phyloP scores from a whole-genome alignment of 2,329 filamentous ascomycete species.

The Sphaerulina vaccinii region DNA sequence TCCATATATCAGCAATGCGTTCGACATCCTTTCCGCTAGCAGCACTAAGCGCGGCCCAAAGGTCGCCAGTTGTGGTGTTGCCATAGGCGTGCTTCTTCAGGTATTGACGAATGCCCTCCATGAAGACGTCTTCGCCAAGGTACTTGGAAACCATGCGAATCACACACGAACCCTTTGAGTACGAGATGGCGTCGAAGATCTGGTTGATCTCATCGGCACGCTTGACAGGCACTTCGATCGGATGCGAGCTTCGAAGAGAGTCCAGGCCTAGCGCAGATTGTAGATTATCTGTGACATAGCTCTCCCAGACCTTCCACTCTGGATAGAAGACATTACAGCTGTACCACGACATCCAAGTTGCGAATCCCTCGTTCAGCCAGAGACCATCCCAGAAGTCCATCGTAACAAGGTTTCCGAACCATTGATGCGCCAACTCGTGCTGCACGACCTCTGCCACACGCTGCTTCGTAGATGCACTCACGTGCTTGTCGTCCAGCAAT shows the following conservation, averaged over 20 bases:
- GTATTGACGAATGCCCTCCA: constrained; percentile 86
- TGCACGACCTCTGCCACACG: constrained; percentile 93
- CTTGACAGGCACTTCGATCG: constrained; percentile 94
- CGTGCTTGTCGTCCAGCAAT: constrained; percentile 86
- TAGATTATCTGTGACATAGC: constrained; percentile 88
- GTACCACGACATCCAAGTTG: constrained; percentile 92
- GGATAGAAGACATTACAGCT: constrained; percentile 93
- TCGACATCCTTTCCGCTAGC: constrained; percentile 90
- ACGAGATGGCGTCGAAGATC: constrained; percentile 97
- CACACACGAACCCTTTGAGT: constrained; percentile 94
- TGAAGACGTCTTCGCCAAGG: constrained; percentile 85
- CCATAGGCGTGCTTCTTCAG: constrained; percentile 96
- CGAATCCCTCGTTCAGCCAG: constrained; percentile 93
- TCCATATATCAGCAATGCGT: constrained; percentile 93
- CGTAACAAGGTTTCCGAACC: constrained; percentile 96
- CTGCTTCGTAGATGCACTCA: constrained; percentile 85
- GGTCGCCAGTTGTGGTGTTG: constrained; percentile 86
- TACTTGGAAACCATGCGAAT: constrained; percentile 97
- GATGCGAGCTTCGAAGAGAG: constrained; percentile 89
- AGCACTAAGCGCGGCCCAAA: constrained; percentile 84
- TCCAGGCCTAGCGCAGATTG: constrained; percentile 85
- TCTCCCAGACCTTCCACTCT: constrained; percentile 98
- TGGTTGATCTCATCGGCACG: constrained; percentile 95
- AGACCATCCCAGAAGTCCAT: constrained; percentile 99
- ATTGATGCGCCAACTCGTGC: constrained; percentile 95